Percentiles rank a stretch among this genome's conserved stretches.
Evolutionary conservation across 495 filamentous ascomycete genomes (phyloP).

Genomic region (Cryomyces minteri): DNA sequence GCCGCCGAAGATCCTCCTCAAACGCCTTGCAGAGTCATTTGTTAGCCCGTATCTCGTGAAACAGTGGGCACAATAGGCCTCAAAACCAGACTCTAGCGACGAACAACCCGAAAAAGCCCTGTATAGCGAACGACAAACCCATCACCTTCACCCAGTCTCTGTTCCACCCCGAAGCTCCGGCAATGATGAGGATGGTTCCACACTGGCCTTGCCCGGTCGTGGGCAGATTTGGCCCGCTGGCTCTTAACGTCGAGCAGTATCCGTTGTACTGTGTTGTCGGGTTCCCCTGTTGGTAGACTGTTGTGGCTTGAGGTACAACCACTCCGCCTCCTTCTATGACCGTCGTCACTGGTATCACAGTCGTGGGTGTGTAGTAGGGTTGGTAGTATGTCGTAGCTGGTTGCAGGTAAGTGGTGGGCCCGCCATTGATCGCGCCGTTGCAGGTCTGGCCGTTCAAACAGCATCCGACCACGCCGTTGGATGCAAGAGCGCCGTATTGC

Average conservation of each 20-base stretch:
- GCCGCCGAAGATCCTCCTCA: too few relatives aligned
- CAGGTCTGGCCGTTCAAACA: neutral
- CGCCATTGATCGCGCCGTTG: neutral
- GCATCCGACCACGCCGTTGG: neutral
- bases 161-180: neutral
- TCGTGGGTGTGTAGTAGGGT: neutral
- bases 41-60: too few relatives aligned
- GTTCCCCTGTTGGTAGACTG: conserved; percentile 1
- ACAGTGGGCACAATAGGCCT: too few relatives aligned
- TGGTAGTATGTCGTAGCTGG: conserved; percentile 2
- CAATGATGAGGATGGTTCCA: conserved; percentile 7
- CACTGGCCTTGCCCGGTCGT: conserved; percentile 6
- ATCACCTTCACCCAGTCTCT: too few relatives aligned
- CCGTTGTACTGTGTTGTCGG: conserved; percentile 1
- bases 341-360: neutral
- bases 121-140: too few relatives aligned
- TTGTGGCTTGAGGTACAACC: neutral
- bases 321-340: neutral
- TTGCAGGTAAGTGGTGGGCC: neutral
- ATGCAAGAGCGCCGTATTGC: neutral
- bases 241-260: conserved; percentile 8
- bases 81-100: too few relatives aligned
- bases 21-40: too few relatives aligned
- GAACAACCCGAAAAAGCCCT: too few relatives aligned
- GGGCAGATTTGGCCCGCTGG: conserved; percentile 7